phyloP scores from a whole-genome alignment of 2,329 filamentous ascomycete species.

The Pseudodiploospora longispora region DNA sequence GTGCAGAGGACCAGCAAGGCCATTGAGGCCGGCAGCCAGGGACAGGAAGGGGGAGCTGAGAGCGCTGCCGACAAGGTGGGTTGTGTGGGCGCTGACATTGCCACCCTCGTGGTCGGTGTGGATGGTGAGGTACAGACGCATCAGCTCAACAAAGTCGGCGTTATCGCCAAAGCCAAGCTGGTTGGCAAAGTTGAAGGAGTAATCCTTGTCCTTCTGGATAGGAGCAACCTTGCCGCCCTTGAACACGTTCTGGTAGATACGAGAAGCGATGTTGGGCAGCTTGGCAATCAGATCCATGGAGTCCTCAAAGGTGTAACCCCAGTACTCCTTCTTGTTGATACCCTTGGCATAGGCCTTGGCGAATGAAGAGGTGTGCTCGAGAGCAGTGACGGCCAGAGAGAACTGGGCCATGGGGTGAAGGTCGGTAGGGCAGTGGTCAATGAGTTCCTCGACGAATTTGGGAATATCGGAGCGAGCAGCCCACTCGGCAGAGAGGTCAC shows the following conservation, averaged over 20 bases:
- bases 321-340: conserved; percentile 99
- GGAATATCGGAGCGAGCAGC: conserved; percentile 93
- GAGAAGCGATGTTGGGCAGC: conserved; percentile 93
- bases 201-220: conserved; percentile 98
- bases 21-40: conserved; percentile 91
- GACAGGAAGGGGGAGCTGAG: conserved; percentile 97
- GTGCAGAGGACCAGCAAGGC: conserved; percentile 96
- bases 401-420: conserved; percentile 99
- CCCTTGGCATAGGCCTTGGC: conserved; percentile 98
- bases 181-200: conserved; percentile 98
- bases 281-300: conserved; percentile 99
- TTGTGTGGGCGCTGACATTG: conserved; percentile 97
- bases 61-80: conserved; percentile 92
- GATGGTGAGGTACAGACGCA: conserved; percentile 98
- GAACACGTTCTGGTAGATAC: conserved; percentile 99
- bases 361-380: conserved; percentile 97
- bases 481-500: conserved; percentile 97
- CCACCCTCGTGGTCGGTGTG: conserved; percentile 99
- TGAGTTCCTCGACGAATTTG: conserved; percentile 98
- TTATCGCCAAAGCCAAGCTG: conserved; percentile 95
- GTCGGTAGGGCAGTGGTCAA: conserved; percentile 98
- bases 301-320: conserved; percentile 98
- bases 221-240: conserved; percentile 98
- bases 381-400: conserved; percentile 92
- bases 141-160: conserved; percentile 93